Base-by-base conservation (phyloP, 2,329 filamentous ascomycete genomes). In the Penicillium sp. region DNA sequence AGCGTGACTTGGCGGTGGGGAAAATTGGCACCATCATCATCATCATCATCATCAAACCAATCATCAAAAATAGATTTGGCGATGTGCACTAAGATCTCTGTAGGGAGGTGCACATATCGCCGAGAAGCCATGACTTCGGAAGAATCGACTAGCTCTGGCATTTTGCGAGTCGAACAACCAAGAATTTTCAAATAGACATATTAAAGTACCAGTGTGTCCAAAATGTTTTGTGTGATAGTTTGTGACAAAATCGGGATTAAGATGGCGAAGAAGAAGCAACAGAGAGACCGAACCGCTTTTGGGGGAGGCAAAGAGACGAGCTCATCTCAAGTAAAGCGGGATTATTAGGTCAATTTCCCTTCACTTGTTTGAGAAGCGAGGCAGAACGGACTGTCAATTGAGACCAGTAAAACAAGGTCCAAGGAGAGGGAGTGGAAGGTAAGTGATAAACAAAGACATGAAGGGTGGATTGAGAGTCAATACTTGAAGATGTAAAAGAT, bases 1-100 rank as follows among this genome's bases (percentile, higher is more conserved):
- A 87, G 72, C 2, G 75, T 75, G 8, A 60, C 48, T 68, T 86
- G 29, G 4, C 4, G 10, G 10, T 11, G 10, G 10, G 29, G 10
- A 31, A 31, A 2, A 31, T 31, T 4, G 29, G 1, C 10, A 31
- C 4, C 10, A 5, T 4, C 3, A 31, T 5, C 10, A 31, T 1
- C 10, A 5, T 4, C 4, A 11, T 5, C 10, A 2, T 4, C 4
- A 31, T 31, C 10, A 31, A 5, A 4, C 38, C 38, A 38, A 16
- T 31, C 11, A 23, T 31, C n/a, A n/a, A 31, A 29, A 23, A 55
- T 31, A 10, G 29, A 43, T n/a, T 21, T 6, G 39, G 53, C 53
- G 13, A 55, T 55, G 3, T 33, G 39, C 5, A 44, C 21, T 15
- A 55, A 38, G 9, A 55, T 25, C 25, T 55, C 53, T 23, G 53